Conservation (phyloP, 805 yeast genomes). For the Maudiozyma barnettii region DNA sequence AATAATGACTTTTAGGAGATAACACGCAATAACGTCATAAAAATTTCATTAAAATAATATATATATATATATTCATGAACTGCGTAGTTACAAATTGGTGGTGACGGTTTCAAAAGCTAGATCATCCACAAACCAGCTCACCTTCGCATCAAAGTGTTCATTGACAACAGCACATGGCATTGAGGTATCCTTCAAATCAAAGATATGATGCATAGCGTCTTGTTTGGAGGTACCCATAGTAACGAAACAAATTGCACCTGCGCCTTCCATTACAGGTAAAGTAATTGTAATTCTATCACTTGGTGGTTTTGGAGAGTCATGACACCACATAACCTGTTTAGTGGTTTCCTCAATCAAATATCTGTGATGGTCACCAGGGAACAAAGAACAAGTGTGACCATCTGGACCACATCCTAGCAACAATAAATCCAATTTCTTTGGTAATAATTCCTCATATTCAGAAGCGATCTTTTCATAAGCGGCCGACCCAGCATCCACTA, state of each 20-base stretch:
- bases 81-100: not conserved
- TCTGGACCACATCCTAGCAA: conserved; percentile 91
- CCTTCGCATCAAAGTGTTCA: conserved; percentile 41
- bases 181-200: conserved; percentile 37
- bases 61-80: not conserved
- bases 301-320: conserved; percentile 90
- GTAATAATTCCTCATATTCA: conserved; percentile 52
- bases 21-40: not conserved
- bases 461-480: conserved; percentile 49
- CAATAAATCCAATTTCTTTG: conserved; percentile 49
- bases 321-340: conserved; percentile 50
- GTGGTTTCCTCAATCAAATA: conserved; percentile 43
- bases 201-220: conserved; percentile 58
- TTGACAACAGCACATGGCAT: conserved; percentile 75
- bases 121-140: conserved; percentile 76
- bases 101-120: conserved; percentile 47
- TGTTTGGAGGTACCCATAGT: conserved; percentile 88
- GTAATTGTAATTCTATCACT: conserved; percentile 86
- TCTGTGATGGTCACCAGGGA: conserved; percentile 60
- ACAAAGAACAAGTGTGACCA: conserved; percentile 89
- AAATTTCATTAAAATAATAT: no score
- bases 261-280: conserved; percentile 53
- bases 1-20: not conserved
- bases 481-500: conserved; percentile 47
- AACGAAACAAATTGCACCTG: conserved; percentile 57